Conservation (phyloP, 1,139 yeast species). For the Pichia sp. region DNA sequence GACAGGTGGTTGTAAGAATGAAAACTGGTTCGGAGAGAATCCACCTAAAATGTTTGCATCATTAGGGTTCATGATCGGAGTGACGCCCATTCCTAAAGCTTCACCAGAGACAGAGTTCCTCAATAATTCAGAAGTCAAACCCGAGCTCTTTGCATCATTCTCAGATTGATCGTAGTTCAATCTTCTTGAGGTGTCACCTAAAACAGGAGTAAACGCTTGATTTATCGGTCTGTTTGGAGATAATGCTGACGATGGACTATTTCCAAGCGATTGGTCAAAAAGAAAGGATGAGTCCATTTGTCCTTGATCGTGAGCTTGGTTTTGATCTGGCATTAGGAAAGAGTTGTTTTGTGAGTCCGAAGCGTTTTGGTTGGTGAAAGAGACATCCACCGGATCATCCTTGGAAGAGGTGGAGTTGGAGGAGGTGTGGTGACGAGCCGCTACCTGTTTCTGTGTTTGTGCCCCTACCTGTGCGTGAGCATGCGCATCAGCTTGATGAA, state of each 20-base stretch:
- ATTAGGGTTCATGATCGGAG: conserved; percentile 7
- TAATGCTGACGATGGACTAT: conserved; percentile 9
- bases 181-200: conserved; percentile 23
- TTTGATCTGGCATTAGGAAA: conserved; percentile 9
- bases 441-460: no score
- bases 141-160: not conserved
- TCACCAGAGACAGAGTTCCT: conserved; percentile 17
- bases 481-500: no score
- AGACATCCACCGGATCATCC: not conserved
- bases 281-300: no score
- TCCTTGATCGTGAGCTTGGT: no score
- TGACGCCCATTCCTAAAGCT: conserved; percentile 23
- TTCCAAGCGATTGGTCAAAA: conserved; percentile 11
- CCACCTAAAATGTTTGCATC: conserved; percentile 8
- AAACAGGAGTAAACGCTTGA: conserved; percentile 18
- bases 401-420: not conserved
- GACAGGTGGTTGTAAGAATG: conserved; percentile 6
- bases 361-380: not conserved
- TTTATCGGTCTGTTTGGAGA: conserved; percentile 12
- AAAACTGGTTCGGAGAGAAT: conserved; percentile 9
- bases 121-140: conserved; percentile 14
- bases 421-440: conserved; percentile 9
- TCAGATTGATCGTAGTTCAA: conserved; percentile 15
- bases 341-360: conserved; percentile 4
- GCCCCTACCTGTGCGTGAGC: no score